A percentile compares a stretch with the other conserved stretches of the same genome.
Conservation (phyloP, 805 yeast genomes). For the Starmerella bacillaris region DNA sequence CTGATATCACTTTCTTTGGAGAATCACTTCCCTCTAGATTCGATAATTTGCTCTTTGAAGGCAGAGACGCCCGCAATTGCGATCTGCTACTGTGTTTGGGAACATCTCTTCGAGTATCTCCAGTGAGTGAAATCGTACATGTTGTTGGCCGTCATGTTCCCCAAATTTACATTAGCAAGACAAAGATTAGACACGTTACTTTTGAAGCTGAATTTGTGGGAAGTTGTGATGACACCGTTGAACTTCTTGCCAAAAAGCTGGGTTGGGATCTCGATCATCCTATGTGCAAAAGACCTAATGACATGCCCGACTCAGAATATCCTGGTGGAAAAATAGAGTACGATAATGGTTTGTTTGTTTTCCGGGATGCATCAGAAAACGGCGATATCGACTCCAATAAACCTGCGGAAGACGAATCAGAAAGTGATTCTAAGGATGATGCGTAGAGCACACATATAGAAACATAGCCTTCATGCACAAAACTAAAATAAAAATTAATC, state of each 20-base stretch:
- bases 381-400: conserved; percentile 1
- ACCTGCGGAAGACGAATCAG: conserved; percentile 3
- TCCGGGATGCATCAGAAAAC: conserved; percentile 5
- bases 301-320: conserved; percentile 10
- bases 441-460: too few relatives aligned
- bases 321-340: conserved; percentile 18
- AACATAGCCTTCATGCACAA: too few relatives aligned
- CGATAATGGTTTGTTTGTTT: conserved; percentile 18
- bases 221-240: conserved; percentile 65
- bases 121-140: conserved; percentile 76
- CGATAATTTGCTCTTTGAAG: conserved; percentile 31
- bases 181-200: conserved; percentile 54
- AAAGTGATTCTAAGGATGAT: too few relatives aligned
- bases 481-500: not conserved
- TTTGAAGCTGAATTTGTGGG: conserved; percentile 68
- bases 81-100: conserved; percentile 75
- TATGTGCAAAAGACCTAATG: conserved; percentile 25
- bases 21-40: conserved; percentile 60
- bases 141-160: conserved; percentile 57
- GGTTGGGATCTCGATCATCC: conserved; percentile 45
- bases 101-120: conserved; percentile 80
- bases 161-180: conserved; percentile 61
- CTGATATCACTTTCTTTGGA: conserved; percentile 84
- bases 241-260: conserved; percentile 38
- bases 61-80: conserved; percentile 45